Evolutionary conservation across 106 monocot species (phyloP).

Genomic region (Allium cepa): DNA sequence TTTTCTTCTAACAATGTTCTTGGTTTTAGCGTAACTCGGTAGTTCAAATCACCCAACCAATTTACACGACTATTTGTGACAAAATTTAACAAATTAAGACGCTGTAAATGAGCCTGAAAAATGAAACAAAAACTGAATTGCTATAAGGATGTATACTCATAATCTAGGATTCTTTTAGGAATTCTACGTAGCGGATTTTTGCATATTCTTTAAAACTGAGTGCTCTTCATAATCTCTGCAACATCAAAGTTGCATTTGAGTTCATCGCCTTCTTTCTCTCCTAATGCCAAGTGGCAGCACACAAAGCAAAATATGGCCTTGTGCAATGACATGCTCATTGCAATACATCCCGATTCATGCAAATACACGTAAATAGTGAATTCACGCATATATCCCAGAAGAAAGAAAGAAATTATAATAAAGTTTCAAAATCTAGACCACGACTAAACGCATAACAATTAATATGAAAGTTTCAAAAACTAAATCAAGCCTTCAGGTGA

Average conservation of each 20-base stretch:
- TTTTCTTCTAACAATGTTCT: conserved; percentile 54
- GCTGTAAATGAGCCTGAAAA: background rate
- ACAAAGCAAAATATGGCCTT: conserved; percentile 81
- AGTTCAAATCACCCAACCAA: conserved; percentile 92
- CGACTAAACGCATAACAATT: background rate
- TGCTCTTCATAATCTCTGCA: conserved; percentile 76
- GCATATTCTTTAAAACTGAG: conserved; percentile 75
- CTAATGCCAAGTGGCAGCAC: conserved; percentile 89
- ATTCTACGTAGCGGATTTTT: conserved; percentile 42
- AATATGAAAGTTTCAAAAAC: background rate
- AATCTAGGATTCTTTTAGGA: conserved; percentile 77
- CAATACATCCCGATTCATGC: conserved; percentile 72
- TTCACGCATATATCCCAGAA: too few species aligned
- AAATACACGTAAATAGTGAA: too few species aligned
- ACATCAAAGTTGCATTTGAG: conserved; percentile 84
- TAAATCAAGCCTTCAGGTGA: background rate
- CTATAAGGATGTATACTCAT: conserved; percentile 48
- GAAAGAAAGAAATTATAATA: background rate
- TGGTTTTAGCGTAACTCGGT: conserved; percentile 65
- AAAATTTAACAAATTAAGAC: too few species aligned
- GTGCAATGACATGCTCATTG: conserved; percentile 86
- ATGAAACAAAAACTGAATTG: background rate
- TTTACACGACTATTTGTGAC: conserved; percentile 41
- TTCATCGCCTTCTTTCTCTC: conserved; percentile 96
- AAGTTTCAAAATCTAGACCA: background rate